Evolutionary conservation across 2,329 filamentous ascomycete species (phyloP).

Genomic region (Epichloe typhina): DNA sequence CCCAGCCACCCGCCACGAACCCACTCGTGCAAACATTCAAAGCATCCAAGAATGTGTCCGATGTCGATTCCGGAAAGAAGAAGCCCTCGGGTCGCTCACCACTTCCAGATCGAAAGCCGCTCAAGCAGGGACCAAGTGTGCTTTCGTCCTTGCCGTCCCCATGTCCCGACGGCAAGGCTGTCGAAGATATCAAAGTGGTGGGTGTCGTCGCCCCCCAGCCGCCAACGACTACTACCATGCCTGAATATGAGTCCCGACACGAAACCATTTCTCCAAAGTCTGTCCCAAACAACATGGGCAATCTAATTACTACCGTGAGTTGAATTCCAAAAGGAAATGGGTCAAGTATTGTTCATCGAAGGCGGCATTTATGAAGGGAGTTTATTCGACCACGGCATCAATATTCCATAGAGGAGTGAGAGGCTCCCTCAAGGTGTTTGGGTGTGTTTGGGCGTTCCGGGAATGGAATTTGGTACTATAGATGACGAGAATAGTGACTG

Average conservation of each 20-base stretch:
- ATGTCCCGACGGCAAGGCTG: not conserved
- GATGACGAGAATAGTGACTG: not conserved
- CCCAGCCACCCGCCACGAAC: constrained; percentile 25
- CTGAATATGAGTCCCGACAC: not conserved
- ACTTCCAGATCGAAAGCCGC: constrained; percentile 2
- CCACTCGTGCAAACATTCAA: constrained; percentile 30
- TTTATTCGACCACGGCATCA: not conserved
- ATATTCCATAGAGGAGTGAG: not conserved
- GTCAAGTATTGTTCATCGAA: not conserved
- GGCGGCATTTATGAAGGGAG: not conserved
- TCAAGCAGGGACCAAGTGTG: not conserved
- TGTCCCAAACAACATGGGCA: constrained; percentile 26
- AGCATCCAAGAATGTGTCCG: constrained; percentile 25
- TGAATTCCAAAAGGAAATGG: not conserved
- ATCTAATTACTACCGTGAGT: constrained; percentile 22
- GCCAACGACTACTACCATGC: constrained; percentile 8
- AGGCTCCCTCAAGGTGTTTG: not conserved
- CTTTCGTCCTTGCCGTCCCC: not conserved
- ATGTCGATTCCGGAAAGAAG: constrained; percentile 11
- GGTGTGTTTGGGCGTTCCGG: not conserved
- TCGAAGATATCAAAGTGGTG: constrained; percentile 7
- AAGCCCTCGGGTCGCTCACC: constrained; percentile 8
- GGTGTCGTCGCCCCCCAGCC: constrained; percentile 3
- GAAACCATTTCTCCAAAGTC: constrained; percentile 32
- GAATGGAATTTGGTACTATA: not conserved